Conservation (phyloP, 2,329 filamentous ascomycete genomes). For the Tolypocladium tropicale region DNA sequence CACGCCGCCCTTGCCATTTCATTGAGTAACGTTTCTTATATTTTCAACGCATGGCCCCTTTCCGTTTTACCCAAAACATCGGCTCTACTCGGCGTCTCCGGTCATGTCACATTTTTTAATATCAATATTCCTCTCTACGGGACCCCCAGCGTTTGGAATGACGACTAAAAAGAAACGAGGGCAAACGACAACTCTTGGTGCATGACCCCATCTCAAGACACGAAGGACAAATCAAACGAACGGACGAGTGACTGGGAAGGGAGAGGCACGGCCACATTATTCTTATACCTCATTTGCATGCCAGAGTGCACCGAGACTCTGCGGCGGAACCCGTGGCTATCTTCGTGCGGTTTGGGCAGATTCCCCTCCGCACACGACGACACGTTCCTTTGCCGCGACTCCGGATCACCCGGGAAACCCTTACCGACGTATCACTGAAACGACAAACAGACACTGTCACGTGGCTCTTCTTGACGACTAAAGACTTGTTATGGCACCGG, state of each 20-base stretch:
- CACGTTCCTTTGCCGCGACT: constrained; percentile 19
- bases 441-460: constrained; percentile 22
- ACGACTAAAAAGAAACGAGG: neutral
- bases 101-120: constrained; percentile 15
- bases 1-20: constrained; percentile 9
- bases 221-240: neutral
- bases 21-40: constrained; percentile 19
- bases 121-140: constrained; percentile 6
- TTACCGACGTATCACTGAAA: constrained; percentile 21
- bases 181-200: neutral
- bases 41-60: constrained; percentile 18
- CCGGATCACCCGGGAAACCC: constrained; percentile 20
- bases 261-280: neutral
- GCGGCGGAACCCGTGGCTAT: constrained; percentile 15
- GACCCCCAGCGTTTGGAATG: constrained; percentile 1
- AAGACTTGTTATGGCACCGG: constrained; percentile 26
- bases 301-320: constrained; percentile 10
- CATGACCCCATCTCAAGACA: neutral
- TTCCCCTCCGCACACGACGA: constrained; percentile 11
- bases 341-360: neutral
- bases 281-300: constrained; percentile 1
- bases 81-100: constrained; percentile 19
- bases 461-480: constrained; percentile 23
- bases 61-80: constrained; percentile 12
- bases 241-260: neutral